These are phyloP conservation scores for Cladophialophora bantiana DNA, from an alignment of 2,329 filamentous ascomycete species.

Conservation along the genomic window DNA sequence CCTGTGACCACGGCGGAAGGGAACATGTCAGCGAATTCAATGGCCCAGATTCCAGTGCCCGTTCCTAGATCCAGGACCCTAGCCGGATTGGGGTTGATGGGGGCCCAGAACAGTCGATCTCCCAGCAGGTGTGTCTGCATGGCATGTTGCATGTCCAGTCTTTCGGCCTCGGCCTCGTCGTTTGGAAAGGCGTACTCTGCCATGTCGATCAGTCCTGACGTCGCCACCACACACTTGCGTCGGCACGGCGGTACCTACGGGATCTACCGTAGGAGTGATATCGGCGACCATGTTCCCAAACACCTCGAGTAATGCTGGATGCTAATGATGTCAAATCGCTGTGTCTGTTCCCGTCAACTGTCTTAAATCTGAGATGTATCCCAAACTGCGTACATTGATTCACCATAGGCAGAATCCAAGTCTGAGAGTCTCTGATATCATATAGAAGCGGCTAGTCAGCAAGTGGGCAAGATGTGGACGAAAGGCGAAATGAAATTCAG, in stretches of 20 bases:
- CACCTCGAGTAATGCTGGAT: conserved; percentile 22
- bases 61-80: conserved; percentile 44
- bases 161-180: conserved; percentile 54
- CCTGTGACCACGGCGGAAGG: conserved; percentile 37
- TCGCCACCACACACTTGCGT: neutral
- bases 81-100: conserved; percentile 42
- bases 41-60: conserved; percentile 34
- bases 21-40: conserved; percentile 46
- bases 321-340: conserved; percentile 27
- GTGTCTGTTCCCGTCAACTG: conserved; percentile 9
- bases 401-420: conserved; percentile 28
- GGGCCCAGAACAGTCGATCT: conserved; percentile 49
- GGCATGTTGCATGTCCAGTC: conserved; percentile 29
- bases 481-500: neutral
- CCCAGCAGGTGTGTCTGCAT: conserved; percentile 45
- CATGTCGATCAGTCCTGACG: neutral
- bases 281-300: conserved; percentile 30
- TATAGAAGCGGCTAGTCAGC: conserved; percentile 2
- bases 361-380: neutral
- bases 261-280: conserved; percentile 26
- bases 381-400: conserved; percentile 18
- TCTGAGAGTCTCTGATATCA: conserved; percentile 8
- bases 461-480: neutral
- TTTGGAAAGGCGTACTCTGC: conserved; percentile 43
- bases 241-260: conserved; percentile 8